Conservation (phyloP, 768 basidiomycete genomes). For the Collybia mongolica region DNA sequence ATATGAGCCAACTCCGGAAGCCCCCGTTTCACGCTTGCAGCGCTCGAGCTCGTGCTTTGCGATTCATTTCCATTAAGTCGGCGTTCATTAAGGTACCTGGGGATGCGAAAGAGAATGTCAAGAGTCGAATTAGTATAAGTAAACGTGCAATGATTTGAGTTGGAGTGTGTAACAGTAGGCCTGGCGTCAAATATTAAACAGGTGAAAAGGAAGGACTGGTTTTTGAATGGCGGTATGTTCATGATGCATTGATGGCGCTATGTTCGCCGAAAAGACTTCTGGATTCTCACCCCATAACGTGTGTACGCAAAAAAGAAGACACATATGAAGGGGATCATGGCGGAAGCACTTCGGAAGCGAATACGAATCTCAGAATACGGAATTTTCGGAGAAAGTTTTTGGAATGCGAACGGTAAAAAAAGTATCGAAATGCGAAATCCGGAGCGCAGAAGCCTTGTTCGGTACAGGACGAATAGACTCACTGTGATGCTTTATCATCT, state of each 20-base stretch:
- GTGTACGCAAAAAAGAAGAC: not conserved
- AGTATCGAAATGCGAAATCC: not conserved
- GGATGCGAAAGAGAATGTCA: slow-evolving; percentile 4
- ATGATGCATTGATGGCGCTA: not conserved
- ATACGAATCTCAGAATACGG: not conserved
- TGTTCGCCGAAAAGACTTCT: too few relatives aligned
- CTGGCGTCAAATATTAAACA: not conserved
- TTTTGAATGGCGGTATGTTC: not conserved
- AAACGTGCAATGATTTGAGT: not conserved
- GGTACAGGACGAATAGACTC: slow-evolving; percentile 20
- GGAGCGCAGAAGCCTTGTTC: slow-evolving; percentile 1
- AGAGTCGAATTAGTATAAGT: slow-evolving; percentile 7
- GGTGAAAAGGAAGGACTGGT: not conserved
- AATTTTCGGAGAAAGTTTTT: too few relatives aligned
- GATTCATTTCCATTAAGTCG: slow-evolving; percentile 50
- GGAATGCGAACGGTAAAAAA: too few relatives aligned
- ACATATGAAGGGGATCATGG: not conserved
- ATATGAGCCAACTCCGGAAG: slow-evolving; percentile 16
- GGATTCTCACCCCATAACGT: not conserved
- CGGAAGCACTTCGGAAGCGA: not conserved
- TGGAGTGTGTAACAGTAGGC: not conserved
- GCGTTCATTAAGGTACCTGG: slow-evolving; percentile 63
- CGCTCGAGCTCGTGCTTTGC: slow-evolving; percentile 11
- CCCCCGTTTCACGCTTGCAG: slow-evolving; percentile 26
- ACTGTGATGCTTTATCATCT: slow-evolving; percentile 66